Percentiles rank a stretch among this genome's conserved stretches.
Evolutionary conservation across 345 rosid species (phyloP).

Genomic region (Populus pruinosa): DNA sequence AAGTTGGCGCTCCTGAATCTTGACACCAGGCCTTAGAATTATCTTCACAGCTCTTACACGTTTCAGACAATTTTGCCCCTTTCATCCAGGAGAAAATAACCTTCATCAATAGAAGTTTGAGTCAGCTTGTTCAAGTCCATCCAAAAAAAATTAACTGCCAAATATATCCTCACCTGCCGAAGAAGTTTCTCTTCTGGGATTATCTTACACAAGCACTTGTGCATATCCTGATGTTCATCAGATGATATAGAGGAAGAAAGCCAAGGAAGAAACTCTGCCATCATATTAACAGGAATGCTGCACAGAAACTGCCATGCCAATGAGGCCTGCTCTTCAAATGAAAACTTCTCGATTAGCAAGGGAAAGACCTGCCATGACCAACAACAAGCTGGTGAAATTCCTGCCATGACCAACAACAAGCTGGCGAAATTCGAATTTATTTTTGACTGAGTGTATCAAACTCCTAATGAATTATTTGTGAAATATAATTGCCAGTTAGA

Average conservation of each 20-base stretch:
- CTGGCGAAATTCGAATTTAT: constrained; percentile 12
- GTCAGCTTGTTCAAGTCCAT: constrained; percentile 14
- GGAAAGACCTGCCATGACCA: constrained; percentile 59
- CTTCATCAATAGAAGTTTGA: constrained; percentile 31
- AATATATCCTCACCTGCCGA: constrained; percentile 47
- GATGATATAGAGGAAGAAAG: constrained; percentile 67
- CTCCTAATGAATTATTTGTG: background rate
- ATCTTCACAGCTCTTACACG: constrained; percentile 24
- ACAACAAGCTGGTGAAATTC: constrained; percentile 16
- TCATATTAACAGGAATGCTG: constrained; percentile 78
- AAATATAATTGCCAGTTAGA: background rate
- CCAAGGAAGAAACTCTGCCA: constrained; percentile 79
- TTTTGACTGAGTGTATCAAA: constrained; percentile 5
- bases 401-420: constrained; percentile 32
- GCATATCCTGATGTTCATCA: constrained; percentile 61
- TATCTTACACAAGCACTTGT: constrained; percentile 57
- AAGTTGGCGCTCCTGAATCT: constrained; percentile 16
- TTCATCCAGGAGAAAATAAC: constrained; percentile 57
- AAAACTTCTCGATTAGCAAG: constrained; percentile 66
- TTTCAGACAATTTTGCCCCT: constrained; percentile 30
- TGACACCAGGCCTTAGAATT: constrained; percentile 13
- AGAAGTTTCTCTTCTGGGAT: constrained; percentile 64
- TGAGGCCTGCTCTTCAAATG: constrained; percentile 73
- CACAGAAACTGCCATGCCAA: constrained; percentile 84
- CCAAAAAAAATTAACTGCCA: background rate